These are phyloP conservation scores for Kregervanrija fluxuum DNA, from an alignment of 805 yeast species.

Conservation along the genomic window DNA sequence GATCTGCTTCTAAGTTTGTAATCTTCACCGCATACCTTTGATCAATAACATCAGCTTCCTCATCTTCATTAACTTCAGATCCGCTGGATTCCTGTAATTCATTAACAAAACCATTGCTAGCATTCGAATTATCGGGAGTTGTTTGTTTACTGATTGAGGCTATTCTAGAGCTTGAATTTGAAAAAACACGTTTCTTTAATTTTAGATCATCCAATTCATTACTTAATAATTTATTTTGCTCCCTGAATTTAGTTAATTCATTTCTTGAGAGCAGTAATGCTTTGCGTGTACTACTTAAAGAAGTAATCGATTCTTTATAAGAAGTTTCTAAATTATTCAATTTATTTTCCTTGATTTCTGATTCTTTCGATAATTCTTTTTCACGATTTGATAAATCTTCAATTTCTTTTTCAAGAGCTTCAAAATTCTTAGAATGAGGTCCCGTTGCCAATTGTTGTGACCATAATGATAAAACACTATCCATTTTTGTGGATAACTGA, in stretches of 20 bases:
- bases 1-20: slow-evolving; percentile 78
- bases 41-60: slow-evolving; percentile 25
- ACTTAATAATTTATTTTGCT: slow-evolving; percentile 44
- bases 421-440: not conserved
- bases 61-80: slow-evolving; percentile 8
- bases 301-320: slow-evolving; percentile 63
- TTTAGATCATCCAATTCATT: slow-evolving; percentile 66
- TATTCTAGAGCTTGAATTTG: slow-evolving; percentile 8
- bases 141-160: not conserved
- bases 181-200: slow-evolving; percentile 26
- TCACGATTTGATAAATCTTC: not conserved
- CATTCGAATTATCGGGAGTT: not conserved
- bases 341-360: slow-evolving; percentile 20
- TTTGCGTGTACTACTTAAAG: slow-evolving; percentile 65
- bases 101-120: not conserved
- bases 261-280: slow-evolving; percentile 70
- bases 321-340: slow-evolving; percentile 46
- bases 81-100: too few species aligned
- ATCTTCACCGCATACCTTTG: slow-evolving; percentile 69
- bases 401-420: not conserved
- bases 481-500: slow-evolving; percentile 4
- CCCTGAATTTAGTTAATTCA: slow-evolving; percentile 58
- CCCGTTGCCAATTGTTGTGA: not conserved
- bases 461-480: slow-evolving; percentile 13
- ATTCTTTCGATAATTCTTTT: slow-evolving; percentile 25